Base-by-base conservation (phyloP, 1,139 yeast genomes). In the Debaryomyces fabryi region DNA sequence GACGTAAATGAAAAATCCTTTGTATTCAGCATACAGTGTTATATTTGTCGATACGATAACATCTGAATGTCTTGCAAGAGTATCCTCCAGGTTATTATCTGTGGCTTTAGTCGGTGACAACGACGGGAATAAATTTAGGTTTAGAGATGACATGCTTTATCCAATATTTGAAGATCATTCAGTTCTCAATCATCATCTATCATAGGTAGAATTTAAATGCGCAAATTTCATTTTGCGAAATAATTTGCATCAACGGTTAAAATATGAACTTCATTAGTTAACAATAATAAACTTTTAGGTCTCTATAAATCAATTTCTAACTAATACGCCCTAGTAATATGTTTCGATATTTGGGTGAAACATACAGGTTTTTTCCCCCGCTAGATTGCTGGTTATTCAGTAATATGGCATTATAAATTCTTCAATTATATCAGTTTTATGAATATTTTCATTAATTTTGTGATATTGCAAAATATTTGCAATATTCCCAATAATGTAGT, bases 1-100 rank as follows among this genome's bases (percentile, higher is more conserved):
- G 2, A 87, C 84, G 57, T 85, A 85, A n/a, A 86, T 72, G 41
- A 90, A 88, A 65, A 88, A 89, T 1, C 96, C 96, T 57, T 81
- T 82, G 60, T 89, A 89, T 60, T 89, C 96, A 1, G 91, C 85
- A 56, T 83, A 82, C 44, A 86, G 85, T 0, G 89, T 83, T 25
- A 76, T 74, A 50, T 77, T 79, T 4, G 82, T 79, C 2, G 91
- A 86, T 0, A 86, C 89, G 0, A 85, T 86, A 35, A 84, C 93
- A 60, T 88, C 95, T 0, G 90, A 82, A 52, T 84, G 86, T 46
- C 91, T 68, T 0, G 95, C 95, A 12, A 87, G 69, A n/a, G 72
- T 71, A 60, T 85, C 91, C 40, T 49, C 51, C 39, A 38, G 40
- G 7, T 16, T 21, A 30, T 38, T 46, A 29, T 18, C 29, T 6